phyloP scores from a whole-genome alignment of 1,284 basidiomycete genomes.

The Leccinum angustisporum region DNA sequence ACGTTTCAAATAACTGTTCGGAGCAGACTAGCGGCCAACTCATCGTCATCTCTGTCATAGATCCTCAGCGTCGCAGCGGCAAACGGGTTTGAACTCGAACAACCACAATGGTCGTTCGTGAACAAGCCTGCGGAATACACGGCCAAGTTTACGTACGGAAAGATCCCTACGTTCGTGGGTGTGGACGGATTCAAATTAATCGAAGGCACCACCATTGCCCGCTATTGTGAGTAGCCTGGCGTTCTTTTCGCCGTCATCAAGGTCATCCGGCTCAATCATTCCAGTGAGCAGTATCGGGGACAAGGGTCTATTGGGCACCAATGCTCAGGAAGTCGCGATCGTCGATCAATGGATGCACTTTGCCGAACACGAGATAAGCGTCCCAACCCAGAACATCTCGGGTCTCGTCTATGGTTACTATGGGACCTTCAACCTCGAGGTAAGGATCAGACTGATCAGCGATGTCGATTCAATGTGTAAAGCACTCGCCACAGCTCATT shows the following conservation, averaged over 20 bases:
- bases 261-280: background rate
- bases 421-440: conserved; percentile 19
- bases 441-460: background rate
- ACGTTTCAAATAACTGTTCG: conserved; percentile 6
- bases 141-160: conserved; percentile 46
- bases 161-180: conserved; percentile 55
- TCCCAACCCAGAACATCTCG: background rate
- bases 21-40: background rate
- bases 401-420: conserved; percentile 11
- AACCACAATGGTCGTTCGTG: conserved; percentile 10
- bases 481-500: background rate
- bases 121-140: conserved; percentile 44
- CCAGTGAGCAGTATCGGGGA: conserved; percentile 49
- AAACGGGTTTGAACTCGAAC: conserved; percentile 17
- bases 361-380: conserved; percentile 46
- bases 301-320: conserved; percentile 49
- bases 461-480: background rate
- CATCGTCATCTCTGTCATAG: conserved; percentile 1
- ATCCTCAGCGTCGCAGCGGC: conserved; percentile 26
- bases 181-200: conserved; percentile 50
- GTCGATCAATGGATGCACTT: conserved; percentile 56
- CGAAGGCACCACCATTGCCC: conserved; percentile 58
- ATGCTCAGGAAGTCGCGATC: conserved; percentile 44
- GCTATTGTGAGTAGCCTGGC: conserved; percentile 48
- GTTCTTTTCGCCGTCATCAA: no score